Percentiles rank a stretch among this genome's conserved stretches.
Conservation (phyloP, 495 filamentous ascomycete genomes). For the Astrocystis sublimbata region DNA sequence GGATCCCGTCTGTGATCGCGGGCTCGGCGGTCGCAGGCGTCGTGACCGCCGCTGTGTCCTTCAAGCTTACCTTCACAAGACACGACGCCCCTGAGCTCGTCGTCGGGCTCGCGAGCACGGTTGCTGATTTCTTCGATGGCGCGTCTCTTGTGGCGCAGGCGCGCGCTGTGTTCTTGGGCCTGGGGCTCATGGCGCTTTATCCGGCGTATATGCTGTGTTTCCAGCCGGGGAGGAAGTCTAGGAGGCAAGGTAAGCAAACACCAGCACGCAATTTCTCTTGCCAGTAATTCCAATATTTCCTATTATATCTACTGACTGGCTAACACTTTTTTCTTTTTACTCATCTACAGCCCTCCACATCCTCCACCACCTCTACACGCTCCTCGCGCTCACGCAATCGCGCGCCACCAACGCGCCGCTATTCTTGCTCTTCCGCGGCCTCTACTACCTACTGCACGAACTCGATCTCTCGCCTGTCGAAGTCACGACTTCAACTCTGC, state of each 20-base stretch:
- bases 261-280: no score
- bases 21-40: conserved; percentile 38
- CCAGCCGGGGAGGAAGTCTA: conserved; percentile 24
- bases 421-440: conserved; percentile 69
- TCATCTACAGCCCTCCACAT: conserved; percentile 40
- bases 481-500: conserved; percentile 61
- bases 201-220: conserved; percentile 31
- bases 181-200: conserved; percentile 46
- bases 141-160: conserved; percentile 54
- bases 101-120: conserved; percentile 44
- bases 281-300: no score
- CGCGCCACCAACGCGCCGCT: conserved; percentile 80
- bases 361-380: conserved; percentile 67
- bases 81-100: conserved; percentile 87
- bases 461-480: conserved; percentile 54
- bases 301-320: no score
- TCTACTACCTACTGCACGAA: conserved; percentile 52
- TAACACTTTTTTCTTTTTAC: no score
- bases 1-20: conserved; percentile 32
- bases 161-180: conserved; percentile 53
- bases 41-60: conserved; percentile 64
- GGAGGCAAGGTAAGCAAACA: conserved; percentile 30
- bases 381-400: conserved; percentile 87
- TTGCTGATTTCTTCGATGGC: conserved; percentile 46
- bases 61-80: conserved; percentile 79